Evolutionary conservation across 495 filamentous ascomycete species (phyloP).

Genomic region (Penicillium diatomitis): DNA sequence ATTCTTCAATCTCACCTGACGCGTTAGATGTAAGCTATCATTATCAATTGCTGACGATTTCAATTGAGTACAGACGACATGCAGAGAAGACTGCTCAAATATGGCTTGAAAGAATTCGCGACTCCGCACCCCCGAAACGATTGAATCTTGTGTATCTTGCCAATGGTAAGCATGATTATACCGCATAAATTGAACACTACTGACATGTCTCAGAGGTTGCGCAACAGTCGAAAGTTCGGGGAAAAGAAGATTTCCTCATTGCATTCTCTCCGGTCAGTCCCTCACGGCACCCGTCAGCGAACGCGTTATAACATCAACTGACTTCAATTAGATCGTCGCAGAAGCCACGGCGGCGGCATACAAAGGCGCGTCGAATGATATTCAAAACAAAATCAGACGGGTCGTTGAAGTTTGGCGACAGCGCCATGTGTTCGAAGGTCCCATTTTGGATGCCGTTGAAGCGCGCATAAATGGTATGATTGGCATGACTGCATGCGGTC

Average conservation of each 20-base stretch:
- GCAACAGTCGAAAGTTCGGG: conserved; percentile 85
- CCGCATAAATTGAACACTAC: too few species aligned
- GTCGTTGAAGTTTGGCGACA: conserved; percentile 93
- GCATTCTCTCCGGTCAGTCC: conserved; percentile 69
- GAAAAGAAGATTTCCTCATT: conserved; percentile 82
- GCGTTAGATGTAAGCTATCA: too few species aligned
- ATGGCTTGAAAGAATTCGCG: conserved; percentile 82
- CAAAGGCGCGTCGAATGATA: conserved; percentile 71
- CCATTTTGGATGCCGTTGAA: conserved; percentile 71
- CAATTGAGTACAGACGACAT: conserved; percentile 53
- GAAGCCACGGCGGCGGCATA: conserved; percentile 80
- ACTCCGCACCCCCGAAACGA: conserved; percentile 71
- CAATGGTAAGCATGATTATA: conserved; percentile 53
- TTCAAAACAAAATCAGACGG: conserved; percentile 77
- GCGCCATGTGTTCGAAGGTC: conserved; percentile 70
- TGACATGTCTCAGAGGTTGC: conserved; percentile 59
- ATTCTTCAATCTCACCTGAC: conserved; percentile 4
- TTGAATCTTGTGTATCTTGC: conserved; percentile 91
- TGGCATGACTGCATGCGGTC: neutral
- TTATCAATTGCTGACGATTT: too few species aligned
- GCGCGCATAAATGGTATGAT: conserved; percentile 62
- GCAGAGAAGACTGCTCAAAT: conserved; percentile 79
- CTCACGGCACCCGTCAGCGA: too few species aligned
- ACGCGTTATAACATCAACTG: conserved; percentile 3
- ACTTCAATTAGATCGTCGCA: conserved; percentile 55